Evolutionary conservation across 495 filamentous ascomycete species (phyloP), one percentile per base, ranked within the genome.

Genomic region (Penicillium odoratum): DNA sequence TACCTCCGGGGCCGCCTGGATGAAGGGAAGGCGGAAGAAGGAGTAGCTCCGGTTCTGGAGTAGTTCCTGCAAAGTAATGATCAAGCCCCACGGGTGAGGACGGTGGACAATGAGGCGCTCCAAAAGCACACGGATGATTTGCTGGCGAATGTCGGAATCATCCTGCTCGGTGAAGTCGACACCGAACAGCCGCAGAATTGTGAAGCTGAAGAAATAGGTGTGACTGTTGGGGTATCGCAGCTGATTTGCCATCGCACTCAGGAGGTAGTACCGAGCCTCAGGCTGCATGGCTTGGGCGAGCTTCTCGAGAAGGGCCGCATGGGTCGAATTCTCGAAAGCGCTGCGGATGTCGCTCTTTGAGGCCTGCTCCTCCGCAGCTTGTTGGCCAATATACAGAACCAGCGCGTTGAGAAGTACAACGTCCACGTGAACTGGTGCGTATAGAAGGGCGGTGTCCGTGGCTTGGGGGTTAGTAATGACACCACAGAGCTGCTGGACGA

Each of bases 61-160:
- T 46, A 99, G 79, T 75, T 98, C 95, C 45, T 95, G 75, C 48
- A 95, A 81, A 21, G 92, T 96, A 56, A 96, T 87, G 70, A 97
- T 90, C 42, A 98, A 73, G 15, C 94, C 94, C 94, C 94, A 99
- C 13, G 94, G 93, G 69, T 98, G 95, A 31, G 94, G 94, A 69
- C 93, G 91, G 70, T 90, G 91, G 16, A 92, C 91, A 50, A 93
- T 85, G 48, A 97, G 74, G 40, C 94, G 82, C 77, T 99, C 94
- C 5, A 97, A 72, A 44, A 98, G 74, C 44, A 97, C 85, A 26
- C 92, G 85, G 44, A 90, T 89, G 59, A 98, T 90, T 70, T 95
- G 90, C 73, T 98, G 87, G 30, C 92, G 88, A 50, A 97, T 86
- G 53, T 94, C 90, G 3, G 81, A 82, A 66, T 91, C 88, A 64